Base-by-base conservation (phyloP, 2,329 filamentous ascomycete genomes). In the Calonectria pseudoturangicola region DNA sequence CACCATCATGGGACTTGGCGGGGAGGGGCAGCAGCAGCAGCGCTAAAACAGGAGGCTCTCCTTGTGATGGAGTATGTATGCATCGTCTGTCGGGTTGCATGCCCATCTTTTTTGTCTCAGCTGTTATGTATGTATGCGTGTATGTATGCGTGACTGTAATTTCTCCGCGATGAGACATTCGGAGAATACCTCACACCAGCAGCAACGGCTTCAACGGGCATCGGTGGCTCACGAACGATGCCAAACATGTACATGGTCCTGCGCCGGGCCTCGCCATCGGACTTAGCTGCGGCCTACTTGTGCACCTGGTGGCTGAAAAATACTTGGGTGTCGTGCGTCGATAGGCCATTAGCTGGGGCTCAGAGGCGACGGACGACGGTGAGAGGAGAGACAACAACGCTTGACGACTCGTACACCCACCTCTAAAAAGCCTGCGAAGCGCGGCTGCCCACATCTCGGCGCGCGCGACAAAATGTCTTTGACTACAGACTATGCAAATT, bases 371-470 rank as follows among this genome's bases (percentile, higher is more conserved):
- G 54, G 12, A 48, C 71, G 65, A 36, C 48, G 47, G 43, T 28
- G 68, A 72, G 63, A 51, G 63, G 60, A 70, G 74, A 77, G 75
- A 73, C 70, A 76, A 76, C 74, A 73, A 76, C 70, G 72, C 74
- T 74, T 72, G 58, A 30, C 58, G 58, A 63, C 58, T 63, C 58
- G 58, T 33, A 63, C 39, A 47, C 28, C 36, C n/a, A 13, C 41
- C 30, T 18, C 16, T 36, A 63, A 48, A 60, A 51, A 51, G 45
- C 45, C 50, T 69, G 54, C n/a, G 63, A 71, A 71, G 45, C 56
- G 69, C 69, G 69, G 54, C 64, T 71, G 54, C 54, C 54, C 33
- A 25, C 54, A 48, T n/a, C 36, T 21, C 65, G 33, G 9, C 27
- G 39, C 50, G 39, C 50, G n/a, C 41, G 58, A 51, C 50, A 63